Evolutionary conservation across 768 basidiomycete species (phyloP).

Genomic region (Pleurotus tuber-regium): DNA sequence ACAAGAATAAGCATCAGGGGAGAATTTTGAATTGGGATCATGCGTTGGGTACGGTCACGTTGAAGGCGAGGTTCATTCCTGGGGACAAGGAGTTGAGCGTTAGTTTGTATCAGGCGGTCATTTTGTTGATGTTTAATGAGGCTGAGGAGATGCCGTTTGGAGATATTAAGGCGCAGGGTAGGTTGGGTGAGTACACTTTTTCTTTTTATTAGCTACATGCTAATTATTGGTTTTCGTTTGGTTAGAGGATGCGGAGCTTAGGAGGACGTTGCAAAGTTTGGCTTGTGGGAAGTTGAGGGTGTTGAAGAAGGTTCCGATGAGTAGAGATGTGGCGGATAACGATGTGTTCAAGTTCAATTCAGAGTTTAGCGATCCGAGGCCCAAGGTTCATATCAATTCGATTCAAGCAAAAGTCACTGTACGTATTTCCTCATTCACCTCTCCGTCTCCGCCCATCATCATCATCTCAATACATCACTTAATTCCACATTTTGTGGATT

Average conservation of each 20-base stretch:
- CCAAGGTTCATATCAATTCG: constrained; percentile 90
- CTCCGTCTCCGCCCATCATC: not conserved
- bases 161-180: constrained; percentile 65
- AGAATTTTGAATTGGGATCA: constrained; percentile 85
- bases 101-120: constrained; percentile 86
- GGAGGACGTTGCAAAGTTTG: constrained; percentile 87
- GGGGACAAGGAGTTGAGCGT: constrained; percentile 86
- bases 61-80: constrained; percentile 65
- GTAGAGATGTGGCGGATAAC: constrained; percentile 70
- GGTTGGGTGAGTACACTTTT: constrained; percentile 58
- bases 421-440: constrained; percentile 31
- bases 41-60: constrained; percentile 76
- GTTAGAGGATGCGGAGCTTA: constrained; percentile 68
- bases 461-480: constrained; percentile 2
- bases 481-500: not conserved
- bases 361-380: constrained; percentile 74
- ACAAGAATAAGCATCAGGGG: constrained; percentile 74
- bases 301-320: constrained; percentile 72
- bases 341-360: constrained; percentile 84
- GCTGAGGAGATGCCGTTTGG: constrained; percentile 54
- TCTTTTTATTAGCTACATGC: not conserved
- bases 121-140: constrained; percentile 85
- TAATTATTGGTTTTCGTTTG: constrained; percentile 6
- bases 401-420: constrained; percentile 94
- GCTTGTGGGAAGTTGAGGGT: constrained; percentile 91